These are phyloP conservation scores for Paraphaeosphaeria minitans DNA, from an alignment of 2,329 filamentous ascomycete species.

Conservation along the genomic window DNA sequence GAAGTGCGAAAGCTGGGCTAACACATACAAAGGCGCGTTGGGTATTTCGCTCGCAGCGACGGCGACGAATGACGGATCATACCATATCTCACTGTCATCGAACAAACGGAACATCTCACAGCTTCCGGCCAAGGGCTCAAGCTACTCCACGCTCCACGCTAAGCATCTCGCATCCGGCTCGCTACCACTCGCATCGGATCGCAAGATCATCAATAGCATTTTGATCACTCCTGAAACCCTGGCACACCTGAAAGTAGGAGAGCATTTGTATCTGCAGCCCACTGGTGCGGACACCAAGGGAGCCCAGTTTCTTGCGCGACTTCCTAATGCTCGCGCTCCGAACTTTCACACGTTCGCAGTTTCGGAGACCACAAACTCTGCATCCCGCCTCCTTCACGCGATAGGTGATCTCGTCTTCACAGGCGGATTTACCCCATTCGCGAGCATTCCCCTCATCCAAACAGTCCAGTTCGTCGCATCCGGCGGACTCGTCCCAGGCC, in stretches of 20 bases:
- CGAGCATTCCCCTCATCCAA: slow-evolving; percentile 28
- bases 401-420: slow-evolving; percentile 37
- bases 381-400: slow-evolving; percentile 28
- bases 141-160: slow-evolving; percentile 37
- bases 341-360: slow-evolving; percentile 27
- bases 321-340: slow-evolving; percentile 28
- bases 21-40: slow-evolving; percentile 29
- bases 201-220: slow-evolving; percentile 27
- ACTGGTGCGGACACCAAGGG: slow-evolving; percentile 17
- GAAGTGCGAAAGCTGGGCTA: slow-evolving; percentile 4
- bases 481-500: slow-evolving; percentile 31
- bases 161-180: slow-evolving; percentile 42
- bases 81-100: slow-evolving; percentile 29
- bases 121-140: slow-evolving; percentile 27
- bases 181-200: slow-evolving; percentile 32
- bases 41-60: slow-evolving; percentile 30
- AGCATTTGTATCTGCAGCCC: slow-evolving; percentile 18
- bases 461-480: slow-evolving; percentile 35
- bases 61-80: slow-evolving; percentile 18
- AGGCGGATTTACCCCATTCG: slow-evolving; percentile 34
- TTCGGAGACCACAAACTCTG: slow-evolving; percentile 19
- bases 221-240: slow-evolving; percentile 31
- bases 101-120: slow-evolving; percentile 32
- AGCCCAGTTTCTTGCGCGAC: slow-evolving; percentile 25
- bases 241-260: slow-evolving; percentile 25